Conservation (phyloP, 495 filamentous ascomycete genomes). For the Pyrenula massariospora region DNA sequence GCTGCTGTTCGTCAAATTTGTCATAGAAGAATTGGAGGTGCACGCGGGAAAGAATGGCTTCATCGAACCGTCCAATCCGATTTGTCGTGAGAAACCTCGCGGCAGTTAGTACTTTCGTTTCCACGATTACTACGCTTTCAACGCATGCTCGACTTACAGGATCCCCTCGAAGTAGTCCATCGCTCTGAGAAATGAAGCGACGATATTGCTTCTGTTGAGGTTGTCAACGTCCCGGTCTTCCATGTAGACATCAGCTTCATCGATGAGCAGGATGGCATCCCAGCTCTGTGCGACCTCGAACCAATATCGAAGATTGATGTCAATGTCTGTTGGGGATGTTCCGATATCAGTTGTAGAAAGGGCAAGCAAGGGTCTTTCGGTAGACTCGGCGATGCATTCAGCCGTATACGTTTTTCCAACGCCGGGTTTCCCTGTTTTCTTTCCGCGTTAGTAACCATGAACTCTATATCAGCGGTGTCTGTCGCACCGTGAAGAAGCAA, state of each 20-base stretch:
- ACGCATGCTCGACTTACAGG: neutral
- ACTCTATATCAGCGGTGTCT: too few relatives aligned
- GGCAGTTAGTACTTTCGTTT: neutral
- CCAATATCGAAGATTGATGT: neutral
- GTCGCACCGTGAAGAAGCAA: slow-evolving; percentile 16
- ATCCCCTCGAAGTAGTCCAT: neutral
- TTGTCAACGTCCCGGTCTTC: slow-evolving; percentile 14
- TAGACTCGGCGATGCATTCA: slow-evolving; percentile 14
- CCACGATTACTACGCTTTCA: neutral
- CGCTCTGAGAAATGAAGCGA: slow-evolving; percentile 12
- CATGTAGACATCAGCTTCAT: slow-evolving; percentile 27
- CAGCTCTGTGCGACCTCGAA: slow-evolving; percentile 6
- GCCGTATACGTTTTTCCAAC: slow-evolving; percentile 9
- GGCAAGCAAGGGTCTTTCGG: slow-evolving; percentile 9
- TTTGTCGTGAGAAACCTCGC: slow-evolving; percentile 27
- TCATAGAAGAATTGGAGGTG: slow-evolving; percentile 15
- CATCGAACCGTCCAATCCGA: slow-evolving; percentile 27
- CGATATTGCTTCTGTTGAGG: slow-evolving; percentile 27
- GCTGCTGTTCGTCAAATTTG: slow-evolving; percentile 2
- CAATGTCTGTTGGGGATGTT: neutral
- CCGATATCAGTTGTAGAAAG: slow-evolving; percentile 11
- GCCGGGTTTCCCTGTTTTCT: slow-evolving; percentile 11
- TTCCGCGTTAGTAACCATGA: too few relatives aligned
- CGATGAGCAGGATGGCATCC: slow-evolving; percentile 18
- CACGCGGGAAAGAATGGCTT: slow-evolving; percentile 24